Percentiles rank a stretch among this genome's conserved stretches.
Conservation (phyloP, 1,284 basidiomycete genomes). For the Schizopora paradoxa region DNA sequence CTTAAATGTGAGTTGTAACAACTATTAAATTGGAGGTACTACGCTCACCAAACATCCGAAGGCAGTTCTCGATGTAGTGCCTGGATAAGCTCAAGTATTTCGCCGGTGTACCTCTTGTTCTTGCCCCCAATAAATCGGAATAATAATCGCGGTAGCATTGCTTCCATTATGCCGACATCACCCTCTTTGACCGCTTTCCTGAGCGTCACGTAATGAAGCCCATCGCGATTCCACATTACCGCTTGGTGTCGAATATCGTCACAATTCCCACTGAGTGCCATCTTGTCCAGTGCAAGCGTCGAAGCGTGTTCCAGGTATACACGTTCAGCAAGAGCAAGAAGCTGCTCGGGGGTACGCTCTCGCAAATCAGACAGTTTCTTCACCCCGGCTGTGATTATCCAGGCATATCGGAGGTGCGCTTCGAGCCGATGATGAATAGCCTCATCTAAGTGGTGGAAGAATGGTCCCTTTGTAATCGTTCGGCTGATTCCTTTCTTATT, state of each 20-base stretch:
- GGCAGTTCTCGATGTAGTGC: slow-evolving; percentile 31
- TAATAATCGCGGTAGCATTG: slow-evolving; percentile 26
- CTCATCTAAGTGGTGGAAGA: slow-evolving; percentile 30
- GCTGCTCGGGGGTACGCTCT: slow-evolving; percentile 19
- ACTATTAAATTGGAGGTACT: not conserved
- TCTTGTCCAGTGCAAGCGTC: slow-evolving; percentile 20
- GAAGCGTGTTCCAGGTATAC: slow-evolving; percentile 24
- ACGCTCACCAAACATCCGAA: slow-evolving; percentile 24
- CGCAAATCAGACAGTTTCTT: slow-evolving; percentile 23
- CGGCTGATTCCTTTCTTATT: slow-evolving; percentile 23
- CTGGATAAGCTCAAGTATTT: slow-evolving; percentile 34
- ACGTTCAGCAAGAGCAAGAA: slow-evolving; percentile 21
- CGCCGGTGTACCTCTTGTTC: slow-evolving; percentile 29
- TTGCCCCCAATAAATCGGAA: slow-evolving; percentile 29
- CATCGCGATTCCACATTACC: slow-evolving; percentile 31
- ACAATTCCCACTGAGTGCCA: slow-evolving; percentile 17
- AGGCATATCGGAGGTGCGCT: slow-evolving; percentile 28
- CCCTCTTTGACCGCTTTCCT: slow-evolving; percentile 30
- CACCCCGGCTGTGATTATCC: slow-evolving; percentile 21
- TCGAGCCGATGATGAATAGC: slow-evolving; percentile 27
- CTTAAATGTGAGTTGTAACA: not conserved
- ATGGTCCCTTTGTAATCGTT: slow-evolving; percentile 25
- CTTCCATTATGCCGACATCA: slow-evolving; percentile 35
- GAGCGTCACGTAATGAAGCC: slow-evolving; percentile 32
- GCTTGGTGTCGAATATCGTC: slow-evolving; percentile 25